Conservation (phyloP, 1,284 basidiomycete species). For the Crepidotus sp. region DNA sequence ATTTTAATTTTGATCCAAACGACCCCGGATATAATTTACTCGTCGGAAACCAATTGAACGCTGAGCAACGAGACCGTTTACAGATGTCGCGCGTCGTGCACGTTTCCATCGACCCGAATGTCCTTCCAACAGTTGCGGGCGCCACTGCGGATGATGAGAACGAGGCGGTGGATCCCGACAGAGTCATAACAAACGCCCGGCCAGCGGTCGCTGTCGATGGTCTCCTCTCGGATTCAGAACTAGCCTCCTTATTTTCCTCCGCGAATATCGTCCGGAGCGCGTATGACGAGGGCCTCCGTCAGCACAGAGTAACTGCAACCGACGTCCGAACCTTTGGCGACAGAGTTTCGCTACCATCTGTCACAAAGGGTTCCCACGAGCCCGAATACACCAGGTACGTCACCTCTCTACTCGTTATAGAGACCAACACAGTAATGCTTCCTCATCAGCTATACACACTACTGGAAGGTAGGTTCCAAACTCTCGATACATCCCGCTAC, state of each 20-base stretch:
- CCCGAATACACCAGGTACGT: constrained; percentile 55
- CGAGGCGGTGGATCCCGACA: constrained; percentile 56
- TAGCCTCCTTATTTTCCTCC: constrained; percentile 45
- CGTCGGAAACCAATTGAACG: constrained; percentile 47
- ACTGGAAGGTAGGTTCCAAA: constrained; percentile 65
- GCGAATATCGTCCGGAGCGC: constrained; percentile 40
- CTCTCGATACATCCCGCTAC: not conserved
- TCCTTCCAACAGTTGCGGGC: constrained; percentile 26
- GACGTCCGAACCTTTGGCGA: constrained; percentile 40
- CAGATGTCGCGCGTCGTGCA: constrained; percentile 68
- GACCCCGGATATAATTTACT: constrained; percentile 85
- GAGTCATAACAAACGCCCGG: constrained; percentile 72
- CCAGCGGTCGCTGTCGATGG: constrained; percentile 56
- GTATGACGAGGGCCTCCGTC: constrained; percentile 49
- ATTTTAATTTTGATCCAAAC: constrained; percentile 87
- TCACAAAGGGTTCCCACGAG: constrained; percentile 49
- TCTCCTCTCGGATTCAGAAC: constrained; percentile 55
- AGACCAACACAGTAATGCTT: not conserved
- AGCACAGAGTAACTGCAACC: constrained; percentile 19
- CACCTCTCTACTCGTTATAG: not conserved
- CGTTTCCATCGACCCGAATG: constrained; percentile 56
- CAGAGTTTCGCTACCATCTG: constrained; percentile 32
- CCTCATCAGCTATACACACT: constrained; percentile 58
- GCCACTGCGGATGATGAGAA: constrained; percentile 40
- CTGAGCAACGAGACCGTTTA: constrained; percentile 47